Base-by-base conservation (phyloP, 2,329 filamentous ascomycete genomes). In the Aschersonia sp. region DNA sequence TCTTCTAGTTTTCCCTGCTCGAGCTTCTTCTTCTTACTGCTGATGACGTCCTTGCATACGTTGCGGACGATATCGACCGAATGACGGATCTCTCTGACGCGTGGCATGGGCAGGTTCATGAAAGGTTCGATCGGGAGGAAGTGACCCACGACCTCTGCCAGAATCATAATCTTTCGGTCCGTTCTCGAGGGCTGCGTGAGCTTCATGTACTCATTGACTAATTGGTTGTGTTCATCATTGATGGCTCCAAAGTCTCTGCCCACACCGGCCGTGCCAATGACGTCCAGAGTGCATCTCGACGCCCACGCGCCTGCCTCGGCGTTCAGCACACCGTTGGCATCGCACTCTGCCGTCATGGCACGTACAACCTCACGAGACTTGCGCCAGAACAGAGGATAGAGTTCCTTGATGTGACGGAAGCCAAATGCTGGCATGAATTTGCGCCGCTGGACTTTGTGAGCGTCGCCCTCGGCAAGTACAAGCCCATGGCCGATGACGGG, bases 401-500 rank as follows among this genome's bases (percentile, higher is more conserved):
- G 68, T 50, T 90, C 76, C 60, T 92, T 94, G 61, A 94, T 71
- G 57, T 94, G 85, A 29, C 87, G 77, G 58, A 87, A 94, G n/a
- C 79, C 74, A 62, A 95, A 95, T 2, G 87, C 85, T 0, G 87
- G 87, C 67, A 82, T 78, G n/a, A 94, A 74, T 49, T 82, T 80
- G 61, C 84, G 88, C 43, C 89, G 76, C 66, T 88, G 84, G 56
- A 78, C 68, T 66, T 84, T 92, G 63, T 96, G 90, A 57, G 89
- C 85, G 12, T 92, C 85, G n/a, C 89, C 89, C 63, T 96, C 89
- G 2, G 87, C 84, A 11, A 95, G 68, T 37, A 96, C 65, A 10
- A 90, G 68, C 7, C 85, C 85, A 11, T 81, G 66, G 8, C 86
- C 83, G 12, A 90, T 69, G 31, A 88, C 69, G 30, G 77, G 71